Conservation (phyloP, 768 basidiomycete genomes). For the Hypholoma sublateritium region DNA sequence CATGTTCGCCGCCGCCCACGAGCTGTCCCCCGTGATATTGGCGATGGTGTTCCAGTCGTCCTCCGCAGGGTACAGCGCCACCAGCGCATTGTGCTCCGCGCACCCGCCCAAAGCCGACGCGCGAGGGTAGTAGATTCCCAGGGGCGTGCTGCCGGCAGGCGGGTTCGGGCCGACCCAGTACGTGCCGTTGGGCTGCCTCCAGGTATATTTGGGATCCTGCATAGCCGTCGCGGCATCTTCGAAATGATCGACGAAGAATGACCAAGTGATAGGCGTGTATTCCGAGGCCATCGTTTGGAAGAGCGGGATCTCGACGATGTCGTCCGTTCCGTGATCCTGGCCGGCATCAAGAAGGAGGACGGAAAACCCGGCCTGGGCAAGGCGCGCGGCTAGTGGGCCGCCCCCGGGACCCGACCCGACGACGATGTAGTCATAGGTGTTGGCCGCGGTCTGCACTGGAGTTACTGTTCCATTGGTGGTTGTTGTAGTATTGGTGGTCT, state of each 20-base stretch:
- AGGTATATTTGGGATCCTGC: conserved; percentile 7
- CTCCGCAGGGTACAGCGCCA: conserved; percentile 6
- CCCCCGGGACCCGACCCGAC: conserved; percentile 8
- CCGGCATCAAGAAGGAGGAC: conserved; percentile 8
- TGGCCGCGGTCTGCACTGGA: neutral
- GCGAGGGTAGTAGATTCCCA: conserved; percentile 8
- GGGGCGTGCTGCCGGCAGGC: conserved; percentile 1
- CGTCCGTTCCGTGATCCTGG: conserved; percentile 6
- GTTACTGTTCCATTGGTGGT: neutral
- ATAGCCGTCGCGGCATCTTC: conserved; percentile 2
- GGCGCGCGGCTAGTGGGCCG: conserved; percentile 5
- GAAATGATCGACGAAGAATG: conserved; percentile 7
- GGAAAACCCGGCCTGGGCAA: conserved; percentile 11
- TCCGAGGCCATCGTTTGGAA: conserved; percentile 7
- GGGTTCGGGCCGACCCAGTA: conserved; percentile 8
- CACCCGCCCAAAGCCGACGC: conserved; percentile 5
- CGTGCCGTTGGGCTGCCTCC: conserved; percentile 2
- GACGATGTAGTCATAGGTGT: conserved; percentile 6
- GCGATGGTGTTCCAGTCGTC: conserved; percentile 7
- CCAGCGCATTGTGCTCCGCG: conserved; percentile 9
- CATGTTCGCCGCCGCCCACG: conserved; percentile 8
- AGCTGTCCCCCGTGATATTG: conserved; percentile 4
- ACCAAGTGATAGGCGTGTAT: conserved; percentile 6
- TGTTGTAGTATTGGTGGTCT: neutral
- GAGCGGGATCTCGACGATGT: neutral